A percentile compares a stretch with the other conserved stretches of the same genome.
phyloP scores from a whole-genome alignment of 2,329 filamentous ascomycete species.

The Emergomyces pasteurianus region DNA sequence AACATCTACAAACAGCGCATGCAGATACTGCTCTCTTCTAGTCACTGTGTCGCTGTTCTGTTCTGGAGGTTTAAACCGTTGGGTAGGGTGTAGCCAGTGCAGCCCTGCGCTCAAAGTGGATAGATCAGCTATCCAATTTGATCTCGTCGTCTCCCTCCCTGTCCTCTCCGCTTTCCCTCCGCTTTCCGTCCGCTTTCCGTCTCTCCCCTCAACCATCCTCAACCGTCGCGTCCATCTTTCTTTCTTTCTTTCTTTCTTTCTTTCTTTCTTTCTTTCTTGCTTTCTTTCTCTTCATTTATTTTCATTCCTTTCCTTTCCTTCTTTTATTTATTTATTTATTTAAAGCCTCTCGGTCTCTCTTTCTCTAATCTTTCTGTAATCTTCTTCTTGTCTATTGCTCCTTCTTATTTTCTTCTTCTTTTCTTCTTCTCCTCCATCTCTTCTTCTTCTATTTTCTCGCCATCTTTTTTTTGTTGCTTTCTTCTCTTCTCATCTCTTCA shows the following conservation, averaged over 20 bases:
- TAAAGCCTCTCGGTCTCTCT: slow-evolving; percentile 9
- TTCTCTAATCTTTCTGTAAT: slow-evolving; percentile 12
- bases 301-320: slow-evolving; percentile 9
- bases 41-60: neutral
- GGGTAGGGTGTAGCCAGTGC: neutral
- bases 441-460: slow-evolving; percentile 6
- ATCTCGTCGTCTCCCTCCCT: too few relatives aligned
- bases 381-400: slow-evolving; percentile 16
- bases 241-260: slow-evolving; percentile 3
- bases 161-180: slow-evolving; percentile 4
- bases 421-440: slow-evolving; percentile 8
- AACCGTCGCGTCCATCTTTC: neutral
- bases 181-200: neutral
- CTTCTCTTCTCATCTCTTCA: neutral
- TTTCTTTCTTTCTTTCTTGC: neutral
- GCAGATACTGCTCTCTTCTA: too few relatives aligned
- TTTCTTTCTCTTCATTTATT: neutral
- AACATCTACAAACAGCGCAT: too few relatives aligned
- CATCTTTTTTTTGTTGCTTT: neutral
- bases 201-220: slow-evolving; percentile 1
- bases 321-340: slow-evolving; percentile 3
- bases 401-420: slow-evolving; percentile 8
- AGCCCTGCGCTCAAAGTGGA: neutral
- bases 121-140: neutral
- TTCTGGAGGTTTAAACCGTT: neutral